A percentile compares a stretch with the other conserved stretches of the same genome.
Conservation (phyloP, 2,329 filamentous ascomycete species). For the Bipolaris cookei region DNA sequence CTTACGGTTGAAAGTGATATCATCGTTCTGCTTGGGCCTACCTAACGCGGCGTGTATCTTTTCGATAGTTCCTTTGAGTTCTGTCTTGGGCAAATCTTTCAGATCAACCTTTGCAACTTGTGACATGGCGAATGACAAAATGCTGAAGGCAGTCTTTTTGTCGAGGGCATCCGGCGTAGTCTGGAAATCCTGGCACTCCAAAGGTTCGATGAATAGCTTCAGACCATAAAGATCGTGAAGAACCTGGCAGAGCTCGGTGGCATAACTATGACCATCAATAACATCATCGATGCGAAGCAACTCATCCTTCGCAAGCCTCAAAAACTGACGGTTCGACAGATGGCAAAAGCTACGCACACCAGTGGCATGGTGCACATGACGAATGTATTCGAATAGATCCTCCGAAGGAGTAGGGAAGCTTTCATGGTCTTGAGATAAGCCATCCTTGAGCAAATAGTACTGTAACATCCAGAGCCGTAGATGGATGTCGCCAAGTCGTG, state of each 20-base stretch:
- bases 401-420: slow-evolving; percentile 71
- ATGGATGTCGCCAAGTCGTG: slow-evolving; percentile 83
- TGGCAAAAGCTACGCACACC: slow-evolving; percentile 87
- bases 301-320: slow-evolving; percentile 88
- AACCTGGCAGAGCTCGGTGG: slow-evolving; percentile 80
- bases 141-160: slow-evolving; percentile 76
- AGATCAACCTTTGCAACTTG: slow-evolving; percentile 84
- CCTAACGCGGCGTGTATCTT: slow-evolving; percentile 90
- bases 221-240: slow-evolving; percentile 51
- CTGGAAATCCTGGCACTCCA: slow-evolving; percentile 66
- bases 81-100: slow-evolving; percentile 89
- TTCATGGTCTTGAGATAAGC: slow-evolving; percentile 69
- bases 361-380: slow-evolving; percentile 80
- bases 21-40: slow-evolving; percentile 73
- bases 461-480: slow-evolving; percentile 86
- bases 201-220: slow-evolving; percentile 45
- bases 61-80: slow-evolving; percentile 88
- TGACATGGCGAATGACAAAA: slow-evolving; percentile 82
- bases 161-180: slow-evolving; percentile 79
- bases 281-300: slow-evolving; percentile 76
- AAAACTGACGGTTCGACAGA: slow-evolving; percentile 81
- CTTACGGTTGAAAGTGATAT: slow-evolving; percentile 85
- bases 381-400: slow-evolving; percentile 78
- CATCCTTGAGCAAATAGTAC: slow-evolving; percentile 79
- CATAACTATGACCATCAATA: slow-evolving; percentile 69